Evolutionary conservation across 208 protist species (phyloP).

Genomic region (Naegleria lovaniensis): DNA sequence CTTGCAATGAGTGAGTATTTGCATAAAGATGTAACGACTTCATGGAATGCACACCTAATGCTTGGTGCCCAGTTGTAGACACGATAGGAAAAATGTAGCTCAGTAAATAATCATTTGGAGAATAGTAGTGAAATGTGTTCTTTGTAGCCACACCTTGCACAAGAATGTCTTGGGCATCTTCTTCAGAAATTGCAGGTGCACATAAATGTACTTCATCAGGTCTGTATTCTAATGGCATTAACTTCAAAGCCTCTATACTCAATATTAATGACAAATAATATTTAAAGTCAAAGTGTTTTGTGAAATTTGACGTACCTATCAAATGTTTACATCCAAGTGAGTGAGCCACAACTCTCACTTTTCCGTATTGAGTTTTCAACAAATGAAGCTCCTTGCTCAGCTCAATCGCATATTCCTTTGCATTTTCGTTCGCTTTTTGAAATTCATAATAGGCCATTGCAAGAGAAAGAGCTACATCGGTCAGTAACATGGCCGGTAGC

Average conservation of each 20-base stretch:
- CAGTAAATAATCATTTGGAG: neutral
- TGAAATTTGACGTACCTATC: neutral
- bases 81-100: neutral
- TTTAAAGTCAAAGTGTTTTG: no score
- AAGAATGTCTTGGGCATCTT: neutral
- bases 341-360: conserved; percentile 4
- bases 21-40: neutral
- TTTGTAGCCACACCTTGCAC: neutral
- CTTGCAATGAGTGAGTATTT: neutral
- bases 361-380: neutral
- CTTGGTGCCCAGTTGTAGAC: neutral
- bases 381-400: neutral
- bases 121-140: neutral
- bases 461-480: neutral
- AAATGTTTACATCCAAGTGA: neutral
- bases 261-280: no score
- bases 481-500: neutral
- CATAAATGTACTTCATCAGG: conserved; percentile 21
- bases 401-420: neutral
- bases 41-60: neutral
- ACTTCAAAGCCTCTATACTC: neutral
- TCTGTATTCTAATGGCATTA: neutral
- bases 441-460: neutral
- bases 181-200: neutral
- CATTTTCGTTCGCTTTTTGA: conserved; percentile 1